These are phyloP conservation scores for Cryptococcus sp. DNA, from an alignment of 1,284 basidiomycete genomes.

Conservation along the genomic window DNA sequence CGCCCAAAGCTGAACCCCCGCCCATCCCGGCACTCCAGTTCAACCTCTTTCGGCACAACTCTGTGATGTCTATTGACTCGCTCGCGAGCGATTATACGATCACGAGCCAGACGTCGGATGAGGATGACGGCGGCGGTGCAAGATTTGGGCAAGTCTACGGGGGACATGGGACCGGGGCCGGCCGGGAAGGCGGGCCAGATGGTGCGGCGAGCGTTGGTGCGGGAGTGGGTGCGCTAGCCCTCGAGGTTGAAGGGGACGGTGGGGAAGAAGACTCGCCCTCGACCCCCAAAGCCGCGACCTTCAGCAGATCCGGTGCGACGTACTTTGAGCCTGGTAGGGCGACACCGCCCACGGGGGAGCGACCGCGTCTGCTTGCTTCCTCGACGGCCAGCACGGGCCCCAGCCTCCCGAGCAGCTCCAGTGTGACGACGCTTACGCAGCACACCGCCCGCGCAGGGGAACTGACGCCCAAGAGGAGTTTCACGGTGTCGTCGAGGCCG, in stretches of 20 bases:
- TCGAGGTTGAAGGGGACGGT: conserved; percentile 1
- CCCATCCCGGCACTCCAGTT: conserved; percentile 40
- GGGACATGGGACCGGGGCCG: no score
- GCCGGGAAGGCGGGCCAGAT: no score
- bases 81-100: conserved; percentile 9
- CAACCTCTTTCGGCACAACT: conserved; percentile 41
- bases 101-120: background rate
- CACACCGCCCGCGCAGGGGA: background rate
- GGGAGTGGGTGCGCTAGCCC: no score
- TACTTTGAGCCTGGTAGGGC: background rate
- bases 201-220: no score
- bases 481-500: conserved; percentile 20
- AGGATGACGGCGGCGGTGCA: background rate
- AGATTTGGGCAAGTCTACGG: no score
- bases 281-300: conserved; percentile 28
- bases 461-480: conserved; percentile 22
- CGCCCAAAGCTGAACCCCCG: conserved; percentile 5
- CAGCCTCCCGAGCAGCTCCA: background rate
- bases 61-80: conserved; percentile 39
- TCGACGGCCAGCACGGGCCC: no score
- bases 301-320: background rate
- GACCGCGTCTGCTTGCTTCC: no score
- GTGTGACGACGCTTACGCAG: background rate
- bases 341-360: background rate
- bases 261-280: conserved; percentile 17